Conservation (phyloP, 2,329 filamentous ascomycete species). For the Epicoccum nigrum region DNA sequence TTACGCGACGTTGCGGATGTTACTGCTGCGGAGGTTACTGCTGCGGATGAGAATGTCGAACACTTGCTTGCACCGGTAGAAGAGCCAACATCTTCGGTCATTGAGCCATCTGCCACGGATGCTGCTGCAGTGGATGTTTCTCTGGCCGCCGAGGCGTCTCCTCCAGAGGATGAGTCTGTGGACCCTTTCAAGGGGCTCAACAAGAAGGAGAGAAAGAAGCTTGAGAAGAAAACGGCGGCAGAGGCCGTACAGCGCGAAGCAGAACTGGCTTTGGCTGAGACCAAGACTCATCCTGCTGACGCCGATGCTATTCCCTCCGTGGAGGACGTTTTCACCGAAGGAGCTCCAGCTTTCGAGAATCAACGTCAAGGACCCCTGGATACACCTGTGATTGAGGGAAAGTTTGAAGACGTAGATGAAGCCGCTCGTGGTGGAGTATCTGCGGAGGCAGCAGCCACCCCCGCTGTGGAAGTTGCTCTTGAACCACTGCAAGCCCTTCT, state of each 20-base stretch:
- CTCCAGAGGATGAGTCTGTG: conserved; percentile 17
- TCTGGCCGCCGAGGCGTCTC: neutral
- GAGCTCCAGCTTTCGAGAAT: no score
- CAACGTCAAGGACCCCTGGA: neutral
- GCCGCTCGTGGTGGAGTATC: no score
- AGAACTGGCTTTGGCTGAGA: conserved; percentile 1
- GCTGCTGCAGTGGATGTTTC: neutral
- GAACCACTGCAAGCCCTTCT: no score
- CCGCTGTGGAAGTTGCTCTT: neutral
- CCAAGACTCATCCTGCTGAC: neutral
- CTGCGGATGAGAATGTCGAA: no score
- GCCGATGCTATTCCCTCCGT: neutral
- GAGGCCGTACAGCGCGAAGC: conserved; percentile 5
- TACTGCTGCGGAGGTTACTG: no score
- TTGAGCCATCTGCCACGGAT: neutral
- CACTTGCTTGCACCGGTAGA: no score
- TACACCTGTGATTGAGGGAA: neutral
- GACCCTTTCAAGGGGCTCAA: conserved; percentile 15
- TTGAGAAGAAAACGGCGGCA: conserved; percentile 24
- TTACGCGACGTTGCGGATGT: no score
- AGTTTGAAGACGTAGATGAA: neutral
- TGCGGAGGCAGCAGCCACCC: neutral
- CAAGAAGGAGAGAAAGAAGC: conserved; percentile 28
- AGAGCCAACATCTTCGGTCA: no score
- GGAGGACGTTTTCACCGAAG: neutral